phyloP scores from a whole-genome alignment of 2,329 filamentous ascomycete genomes.

The Aciculosporium take region DNA sequence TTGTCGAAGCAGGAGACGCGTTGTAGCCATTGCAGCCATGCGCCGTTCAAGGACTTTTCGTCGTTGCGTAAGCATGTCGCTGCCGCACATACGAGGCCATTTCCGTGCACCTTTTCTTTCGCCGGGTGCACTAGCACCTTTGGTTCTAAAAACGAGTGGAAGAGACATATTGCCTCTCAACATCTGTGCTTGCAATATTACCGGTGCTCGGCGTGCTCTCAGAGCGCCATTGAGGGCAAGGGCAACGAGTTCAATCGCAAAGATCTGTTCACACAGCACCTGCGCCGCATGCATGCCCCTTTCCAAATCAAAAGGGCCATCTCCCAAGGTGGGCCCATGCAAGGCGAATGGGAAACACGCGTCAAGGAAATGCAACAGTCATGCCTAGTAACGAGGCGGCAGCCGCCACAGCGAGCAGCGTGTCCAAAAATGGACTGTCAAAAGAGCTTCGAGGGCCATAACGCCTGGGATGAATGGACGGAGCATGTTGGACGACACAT shows the following conservation, averaged over 20 bases:
- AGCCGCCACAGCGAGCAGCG: slow-evolving; percentile 55
- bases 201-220: slow-evolving; percentile 47
- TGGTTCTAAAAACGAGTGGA: slow-evolving; percentile 94
- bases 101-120: slow-evolving; percentile 72
- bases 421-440: slow-evolving; percentile 61
- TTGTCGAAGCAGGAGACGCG: slow-evolving; percentile 46
- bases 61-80: slow-evolving; percentile 53
- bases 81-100: slow-evolving; percentile 56
- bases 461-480: slow-evolving; percentile 79
- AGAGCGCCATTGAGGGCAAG: slow-evolving; percentile 38
- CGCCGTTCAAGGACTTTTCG: slow-evolving; percentile 52
- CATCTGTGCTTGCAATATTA: slow-evolving; percentile 62
- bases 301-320: slow-evolving; percentile 46
- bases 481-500: slow-evolving; percentile 87
- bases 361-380: slow-evolving; percentile 57
- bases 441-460: slow-evolving; percentile 52
- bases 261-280: slow-evolving; percentile 87
- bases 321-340: slow-evolving; percentile 41
- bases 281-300: slow-evolving; percentile 82
- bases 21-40: slow-evolving; percentile 47
- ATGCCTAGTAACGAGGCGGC: slow-evolving; percentile 57
- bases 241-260: slow-evolving; percentile 79
- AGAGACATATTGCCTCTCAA: slow-evolving; percentile 81
- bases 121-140: slow-evolving; percentile 78
- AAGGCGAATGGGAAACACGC: slow-evolving; percentile 48